A percentile compares a stretch with the other conserved stretches of the same genome.
Conservation (phyloP, 2,329 filamentous ascomycete species). For the Sclerotinia subarctica region DNA sequence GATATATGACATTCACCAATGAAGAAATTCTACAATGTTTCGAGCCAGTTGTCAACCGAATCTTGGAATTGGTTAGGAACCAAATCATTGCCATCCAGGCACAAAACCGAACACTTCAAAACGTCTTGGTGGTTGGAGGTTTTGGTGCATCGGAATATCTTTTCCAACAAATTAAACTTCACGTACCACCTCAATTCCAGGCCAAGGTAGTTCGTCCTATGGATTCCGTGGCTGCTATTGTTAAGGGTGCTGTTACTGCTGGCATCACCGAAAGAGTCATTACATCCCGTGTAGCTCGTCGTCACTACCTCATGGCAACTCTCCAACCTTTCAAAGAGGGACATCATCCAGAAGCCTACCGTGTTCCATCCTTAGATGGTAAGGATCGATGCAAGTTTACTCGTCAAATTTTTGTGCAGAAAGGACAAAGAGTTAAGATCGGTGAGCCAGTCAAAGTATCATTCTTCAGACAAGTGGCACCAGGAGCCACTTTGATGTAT, state of each 20-base stretch:
- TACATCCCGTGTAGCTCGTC: conserved; percentile 92
- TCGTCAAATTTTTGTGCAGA: conserved; percentile 96
- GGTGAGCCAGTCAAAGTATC: conserved; percentile 98
- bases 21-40: conserved; percentile 99
- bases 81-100: conserved; percentile 99
- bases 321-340: conserved; percentile 98
- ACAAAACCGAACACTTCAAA: conserved; percentile 90
- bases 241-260: conserved; percentile 96
- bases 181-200: conserved; percentile 97
- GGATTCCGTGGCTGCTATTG: conserved; percentile 98
- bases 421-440: conserved; percentile 98
- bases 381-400: conserved; percentile 99
- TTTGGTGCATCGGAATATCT: conserved; percentile 98
- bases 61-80: conserved; percentile 91
- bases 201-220: conserved; percentile 97
- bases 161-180: conserved; percentile 98
- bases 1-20: conserved; percentile 99
- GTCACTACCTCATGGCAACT: conserved; percentile 98
- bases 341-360: conserved; percentile 96
- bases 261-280: conserved; percentile 97
- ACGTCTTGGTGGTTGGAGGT: conserved; percentile 94
- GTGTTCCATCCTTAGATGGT: conserved; percentile 91
- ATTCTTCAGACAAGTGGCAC: conserved; percentile 96
- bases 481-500: conserved; percentile 97
- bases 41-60: conserved; percentile 95